Evolutionary conservation across 495 filamentous ascomycete genomes (phyloP), one percentile per base, ranked within the genome.

Genomic region (Aspergillus asperescens): DNA sequence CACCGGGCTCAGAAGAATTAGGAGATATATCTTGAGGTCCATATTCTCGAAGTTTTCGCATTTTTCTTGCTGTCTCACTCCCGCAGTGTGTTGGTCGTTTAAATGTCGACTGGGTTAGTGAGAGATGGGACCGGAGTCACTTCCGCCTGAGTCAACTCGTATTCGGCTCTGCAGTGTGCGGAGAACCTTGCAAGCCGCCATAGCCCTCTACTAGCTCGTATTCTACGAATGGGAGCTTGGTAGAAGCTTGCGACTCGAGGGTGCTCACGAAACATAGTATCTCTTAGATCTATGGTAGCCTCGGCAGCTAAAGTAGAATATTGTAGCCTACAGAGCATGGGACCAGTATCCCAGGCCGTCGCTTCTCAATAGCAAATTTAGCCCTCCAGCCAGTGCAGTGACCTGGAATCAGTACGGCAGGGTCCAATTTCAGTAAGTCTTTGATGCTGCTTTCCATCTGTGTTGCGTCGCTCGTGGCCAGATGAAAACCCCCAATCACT

Each of bases 341-440:
- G 6, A 79, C 80, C 47, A 83, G 55, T 5, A 67, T 64, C 5
- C 80, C 80, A 5, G 76, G 75, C 76, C 81, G 79, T 24, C 67
- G 59, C 52, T 73, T 77, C 61, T 84, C 75, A 47, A 85, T 80
- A 43, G 72, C 74, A 56, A 80, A 79, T 61, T 83, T 85, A 12
- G 76, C 78, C 46, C 80, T 64, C 81, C 80, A 84, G 4, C 81
- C 81, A 0, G 80, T 76, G 55, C 80, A 85, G 63, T 84, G 81
- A 2, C 81, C 81, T 5, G 80, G 76, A 60, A 84, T 64, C 6
- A 84, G 56, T 0, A 84, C 63, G 16, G 76, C 76, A 0, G 78
- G 76, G 47, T 76, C 77, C 10, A 83, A 58, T 4, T 57, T 67
- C 53, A 80, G 78, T 23, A 85, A 55, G 52, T 81, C 79, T 8